Base-by-base conservation (phyloP, 208 protist species). In the Zelonia costaricensis region DNA sequence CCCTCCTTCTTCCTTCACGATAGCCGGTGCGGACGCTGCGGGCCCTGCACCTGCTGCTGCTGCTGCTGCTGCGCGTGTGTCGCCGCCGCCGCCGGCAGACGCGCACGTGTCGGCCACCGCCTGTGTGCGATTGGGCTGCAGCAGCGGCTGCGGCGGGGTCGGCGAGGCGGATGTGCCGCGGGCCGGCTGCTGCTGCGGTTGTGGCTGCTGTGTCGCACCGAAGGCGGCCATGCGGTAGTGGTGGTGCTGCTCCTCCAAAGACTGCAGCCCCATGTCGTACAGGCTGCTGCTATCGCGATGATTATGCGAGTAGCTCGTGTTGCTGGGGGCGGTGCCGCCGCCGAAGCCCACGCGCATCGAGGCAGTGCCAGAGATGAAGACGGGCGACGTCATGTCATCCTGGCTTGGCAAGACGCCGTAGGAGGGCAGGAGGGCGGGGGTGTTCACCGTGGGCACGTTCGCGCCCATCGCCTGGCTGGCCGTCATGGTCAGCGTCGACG, bases 211-310 rank as follows among this genome's bases (percentile, higher is more conserved):
- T 15, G 46, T 3, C n/a, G 64, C 23, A n/a, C 31, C 55, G 16
- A 46, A 7, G 23, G 52, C 52, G 36, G 66, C 56, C n/a, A 73
- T 35, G 4, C 58, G 66, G 20, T 43, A 54, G 49, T 73, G 59
- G 12, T 66, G 66, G 16, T 61, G 66, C 38, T 73, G 66, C 49
- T 73, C 66, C 40, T 73, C 66, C 1, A 73, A 16, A 0, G 66
- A 73, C 66, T 73, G 66, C 51, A 56, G 58, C 0, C 66, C 66
- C 16, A 73, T 52, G 52, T 73, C 66, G 15, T 36, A 59, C 6
- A 59, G 25, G 10, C 64, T 71, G 13, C 60, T 20, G 46, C 48
- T 63, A 4, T 40, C 47, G 9, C 18, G 58, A 1, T 55, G n/a
- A 0, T 23, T n/a, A 23, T 12, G 39, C 12, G 18, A 13, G 27